Percentiles rank a stretch among this genome's conserved stretches.
Conservation (phyloP, 345 rosid species). For the Gossypium raimondii region DNA sequence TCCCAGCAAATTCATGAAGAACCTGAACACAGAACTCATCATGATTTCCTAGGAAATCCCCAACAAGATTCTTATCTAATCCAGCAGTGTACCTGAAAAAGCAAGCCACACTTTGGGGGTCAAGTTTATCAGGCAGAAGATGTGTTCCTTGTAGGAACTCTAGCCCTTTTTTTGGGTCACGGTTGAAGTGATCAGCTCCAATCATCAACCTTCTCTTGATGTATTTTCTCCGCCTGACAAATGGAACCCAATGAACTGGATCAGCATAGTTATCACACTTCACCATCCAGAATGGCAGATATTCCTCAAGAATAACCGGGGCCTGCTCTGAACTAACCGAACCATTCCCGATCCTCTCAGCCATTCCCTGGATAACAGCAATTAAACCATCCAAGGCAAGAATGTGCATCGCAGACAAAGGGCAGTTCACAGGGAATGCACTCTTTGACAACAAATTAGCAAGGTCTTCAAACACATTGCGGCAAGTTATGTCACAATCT, state of each 20-base stretch:
- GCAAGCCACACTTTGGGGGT: slow-evolving; percentile 99
- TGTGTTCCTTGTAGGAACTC: slow-evolving; percentile 98
- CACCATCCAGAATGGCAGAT: slow-evolving; percentile 97
- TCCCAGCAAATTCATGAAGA: slow-evolving; percentile 98
- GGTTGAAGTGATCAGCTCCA: slow-evolving; percentile 99
- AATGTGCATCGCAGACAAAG: slow-evolving; percentile 93
- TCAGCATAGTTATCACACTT: slow-evolving; percentile 81
- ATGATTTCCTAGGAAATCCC: slow-evolving; percentile 97
- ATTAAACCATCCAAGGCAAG: slow-evolving; percentile 95
- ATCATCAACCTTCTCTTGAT: slow-evolving; percentile 97
- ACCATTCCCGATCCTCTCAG: slow-evolving; percentile 87
- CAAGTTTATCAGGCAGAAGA: slow-evolving; percentile 96
- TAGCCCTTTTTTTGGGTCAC: slow-evolving; percentile 97
- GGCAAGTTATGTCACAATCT: slow-evolving; percentile 97
- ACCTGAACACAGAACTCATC: slow-evolving; percentile 98
- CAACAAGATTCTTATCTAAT: slow-evolving; percentile 96
- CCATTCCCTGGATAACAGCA: slow-evolving; percentile 98
- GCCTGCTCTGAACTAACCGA: slow-evolving; percentile 57
- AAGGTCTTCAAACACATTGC: slow-evolving; percentile 96
- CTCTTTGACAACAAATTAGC: slow-evolving; percentile 91
- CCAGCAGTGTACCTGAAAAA: slow-evolving; percentile 97
- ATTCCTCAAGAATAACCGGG: slow-evolving; percentile 77
- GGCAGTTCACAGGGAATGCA: slow-evolving; percentile 97
- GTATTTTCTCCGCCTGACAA: slow-evolving; percentile 84
- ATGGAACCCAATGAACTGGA: slow-evolving; percentile 87